These are phyloP conservation scores for Laburnicola sp. DNA, from an alignment of 2,329 filamentous ascomycete species.

Conservation along the genomic window DNA sequence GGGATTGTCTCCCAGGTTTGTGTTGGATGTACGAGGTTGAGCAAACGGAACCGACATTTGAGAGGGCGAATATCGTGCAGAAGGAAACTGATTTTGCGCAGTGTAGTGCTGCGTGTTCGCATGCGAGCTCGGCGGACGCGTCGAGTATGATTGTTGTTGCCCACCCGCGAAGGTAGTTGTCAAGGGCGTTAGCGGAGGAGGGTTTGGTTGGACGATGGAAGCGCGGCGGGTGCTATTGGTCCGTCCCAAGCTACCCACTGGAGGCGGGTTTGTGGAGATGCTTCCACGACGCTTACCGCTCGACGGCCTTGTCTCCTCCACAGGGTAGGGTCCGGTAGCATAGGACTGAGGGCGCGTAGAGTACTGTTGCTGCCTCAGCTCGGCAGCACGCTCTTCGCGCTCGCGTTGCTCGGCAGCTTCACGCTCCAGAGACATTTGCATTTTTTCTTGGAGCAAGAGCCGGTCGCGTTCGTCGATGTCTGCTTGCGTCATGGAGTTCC, in stretches of 20 bases:
- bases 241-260: conserved; percentile 15
- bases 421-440: conserved; percentile 19
- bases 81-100: conserved; percentile 21
- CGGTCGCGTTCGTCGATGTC: conserved; percentile 4
- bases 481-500: conserved; percentile 16
- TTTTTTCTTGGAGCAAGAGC: conserved; percentile 13
- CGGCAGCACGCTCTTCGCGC: conserved; percentile 17
- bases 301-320: conserved; percentile 11
- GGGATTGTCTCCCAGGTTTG: conserved; percentile 19
- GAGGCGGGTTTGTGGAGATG: conserved; percentile 20
- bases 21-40: conserved; percentile 12
- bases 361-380: conserved; percentile 28
- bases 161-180: conserved; percentile 18
- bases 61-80: conserved; percentile 27
- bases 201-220: conserved; percentile 28
- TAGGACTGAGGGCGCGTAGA: conserved; percentile 20
- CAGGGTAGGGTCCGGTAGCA: conserved; percentile 11
- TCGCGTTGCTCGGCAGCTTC: conserved; percentile 20
- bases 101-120: conserved; percentile 21
- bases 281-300: conserved; percentile 24
- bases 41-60: conserved; percentile 25
- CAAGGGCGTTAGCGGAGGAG: conserved; percentile 17
- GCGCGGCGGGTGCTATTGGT: conserved; percentile 25
- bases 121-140: conserved; percentile 22
- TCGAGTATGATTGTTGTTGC: conserved; percentile 16